Evolutionary conservation across 2,329 filamentous ascomycete genomes (phyloP).

Genomic region (Beauveria pseudobassiana): DNA sequence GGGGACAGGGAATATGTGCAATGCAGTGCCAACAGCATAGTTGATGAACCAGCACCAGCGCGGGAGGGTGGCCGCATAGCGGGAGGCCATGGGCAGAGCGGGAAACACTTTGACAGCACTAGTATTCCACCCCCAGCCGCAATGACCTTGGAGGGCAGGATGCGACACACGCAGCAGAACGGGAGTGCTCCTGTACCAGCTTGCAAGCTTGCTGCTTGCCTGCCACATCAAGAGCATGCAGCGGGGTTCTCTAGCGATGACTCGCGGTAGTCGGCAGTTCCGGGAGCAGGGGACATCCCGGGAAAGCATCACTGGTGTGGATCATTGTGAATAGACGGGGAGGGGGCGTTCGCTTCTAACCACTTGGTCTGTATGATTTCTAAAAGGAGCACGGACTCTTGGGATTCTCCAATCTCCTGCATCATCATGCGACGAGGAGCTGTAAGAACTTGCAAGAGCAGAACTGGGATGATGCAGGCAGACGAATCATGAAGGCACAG

Average conservation of each 20-base stretch:
- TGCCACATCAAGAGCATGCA: constrained; percentile 7
- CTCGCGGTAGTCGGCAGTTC: constrained; percentile 13
- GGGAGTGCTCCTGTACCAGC: background rate
- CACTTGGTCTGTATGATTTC: constrained; percentile 1
- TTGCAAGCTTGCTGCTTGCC: background rate
- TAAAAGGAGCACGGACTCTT: constrained; percentile 10
- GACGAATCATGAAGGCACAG: constrained; percentile 8
- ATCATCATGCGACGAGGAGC: constrained; percentile 4
- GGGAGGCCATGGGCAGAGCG: background rate
- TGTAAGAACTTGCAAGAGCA: background rate
- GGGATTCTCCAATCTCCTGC: constrained; percentile 1
- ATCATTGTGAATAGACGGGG: constrained; percentile 4
- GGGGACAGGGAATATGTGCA: background rate
- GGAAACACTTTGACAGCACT: constrained; percentile 9
- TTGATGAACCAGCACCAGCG: background rate
- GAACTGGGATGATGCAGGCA: constrained; percentile 6
- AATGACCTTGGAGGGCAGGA: constrained; percentile 2
- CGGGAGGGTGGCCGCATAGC: background rate
- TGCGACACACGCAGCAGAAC: background rate
- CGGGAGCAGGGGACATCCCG: constrained; percentile 11
- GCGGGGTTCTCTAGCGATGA: constrained; percentile 10
- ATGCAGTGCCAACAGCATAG: constrained; percentile 3
- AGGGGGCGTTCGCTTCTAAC: background rate
- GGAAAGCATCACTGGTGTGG: constrained; percentile 10
- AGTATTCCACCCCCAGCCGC: background rate